These are phyloP conservation scores for Penicillium steckii DNA, from an alignment of 495 filamentous ascomycete species.

Conservation along the genomic window DNA sequence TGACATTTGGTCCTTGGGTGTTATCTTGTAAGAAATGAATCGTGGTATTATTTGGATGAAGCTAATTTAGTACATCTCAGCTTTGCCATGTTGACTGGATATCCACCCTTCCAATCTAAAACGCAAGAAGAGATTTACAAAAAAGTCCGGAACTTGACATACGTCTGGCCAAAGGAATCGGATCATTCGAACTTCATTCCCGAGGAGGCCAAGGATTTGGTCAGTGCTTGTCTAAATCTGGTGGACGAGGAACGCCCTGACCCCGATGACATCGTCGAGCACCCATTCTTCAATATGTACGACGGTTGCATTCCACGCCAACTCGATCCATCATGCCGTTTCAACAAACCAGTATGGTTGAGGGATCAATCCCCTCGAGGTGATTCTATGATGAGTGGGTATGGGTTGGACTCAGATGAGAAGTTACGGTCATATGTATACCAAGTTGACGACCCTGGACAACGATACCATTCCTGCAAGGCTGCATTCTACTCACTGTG, in stretches of 20 bases:
- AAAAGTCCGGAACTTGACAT: slow-evolving; percentile 66
- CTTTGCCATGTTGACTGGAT: slow-evolving; percentile 88
- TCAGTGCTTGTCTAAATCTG: slow-evolving; percentile 68
- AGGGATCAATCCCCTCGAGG: slow-evolving; percentile 43
- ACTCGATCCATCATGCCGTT: slow-evolving; percentile 41
- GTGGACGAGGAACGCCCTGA: slow-evolving; percentile 72
- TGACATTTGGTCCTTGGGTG: slow-evolving; percentile 94
- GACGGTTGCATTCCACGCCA: slow-evolving; percentile 50
- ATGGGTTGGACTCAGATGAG: slow-evolving; percentile 47
- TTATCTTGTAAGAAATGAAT: slow-evolving; percentile 71
- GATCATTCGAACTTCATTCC: slow-evolving; percentile 48
- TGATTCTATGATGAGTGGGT: slow-evolving; percentile 45
- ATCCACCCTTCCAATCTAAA: slow-evolving; percentile 82
- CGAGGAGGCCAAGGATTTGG: slow-evolving; percentile 71
- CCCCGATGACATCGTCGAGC: slow-evolving; percentile 78
- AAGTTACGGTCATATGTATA: slow-evolving; percentile 41
- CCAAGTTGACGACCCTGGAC: slow-evolving; percentile 36
- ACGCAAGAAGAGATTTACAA: slow-evolving; percentile 86
- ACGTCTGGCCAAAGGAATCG: slow-evolving; percentile 70
- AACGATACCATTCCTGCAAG: slow-evolving; percentile 44
- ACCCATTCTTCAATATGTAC: slow-evolving; percentile 74
- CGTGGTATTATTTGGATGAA: not conserved
- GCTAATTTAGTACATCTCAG: slow-evolving; percentile 13
- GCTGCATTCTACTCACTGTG: slow-evolving; percentile 48
- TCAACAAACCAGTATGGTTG: slow-evolving; percentile 46